Evolutionary conservation across 1,284 basidiomycete genomes (phyloP), one percentile per base, ranked within the genome.

Genomic region (Cutaneotrichosporon dermatis): DNA sequence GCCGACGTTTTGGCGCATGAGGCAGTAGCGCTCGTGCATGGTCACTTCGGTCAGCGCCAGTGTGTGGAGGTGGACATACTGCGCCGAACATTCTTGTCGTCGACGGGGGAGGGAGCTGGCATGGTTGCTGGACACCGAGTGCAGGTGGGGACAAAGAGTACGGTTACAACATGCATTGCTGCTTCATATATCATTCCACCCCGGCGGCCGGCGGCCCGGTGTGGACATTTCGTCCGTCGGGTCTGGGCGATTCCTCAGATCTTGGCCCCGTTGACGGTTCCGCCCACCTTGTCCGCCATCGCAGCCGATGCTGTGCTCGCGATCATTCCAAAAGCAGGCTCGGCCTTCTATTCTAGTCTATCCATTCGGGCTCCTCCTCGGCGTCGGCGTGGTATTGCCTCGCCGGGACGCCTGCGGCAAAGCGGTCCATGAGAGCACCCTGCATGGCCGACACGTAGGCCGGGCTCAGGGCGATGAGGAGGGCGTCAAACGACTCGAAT

Each of bases 371-470:
- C 55, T 65, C 63, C 10, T 53, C 60, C 15, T 56, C 57, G 6
- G 39, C 58, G 1, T 54, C 59, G 7, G 61, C 54, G 39, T 62
- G 50, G 16, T 52, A 44, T 40, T 53, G 50, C 8, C 63, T 44
- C n/a, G 43, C 44, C 4, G 33, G 15, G 7, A 40, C 16, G 4
- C 55, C 60, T 7, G 56, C 62, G 34, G 63, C 67, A 45, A 76
- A 74, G 37, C 74, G 65, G 54, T 64, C 64, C 50, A 57, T 50
- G 6, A 76, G 66, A 57, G 73, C 74, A 10, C 41, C 36, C 36
- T 68, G 66, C 74, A 76, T 76, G 8, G 72, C 71, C 7, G 54
- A 51, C 12, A 69, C 69, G 59, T 76, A 76, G 4, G 59, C 61
- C 4, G 67, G 68, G 43, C 69, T 71, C 11, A 69, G 46, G 10